Base-by-base conservation (phyloP, 768 basidiomycete species). In the Multifurca ochricompacta region DNA sequence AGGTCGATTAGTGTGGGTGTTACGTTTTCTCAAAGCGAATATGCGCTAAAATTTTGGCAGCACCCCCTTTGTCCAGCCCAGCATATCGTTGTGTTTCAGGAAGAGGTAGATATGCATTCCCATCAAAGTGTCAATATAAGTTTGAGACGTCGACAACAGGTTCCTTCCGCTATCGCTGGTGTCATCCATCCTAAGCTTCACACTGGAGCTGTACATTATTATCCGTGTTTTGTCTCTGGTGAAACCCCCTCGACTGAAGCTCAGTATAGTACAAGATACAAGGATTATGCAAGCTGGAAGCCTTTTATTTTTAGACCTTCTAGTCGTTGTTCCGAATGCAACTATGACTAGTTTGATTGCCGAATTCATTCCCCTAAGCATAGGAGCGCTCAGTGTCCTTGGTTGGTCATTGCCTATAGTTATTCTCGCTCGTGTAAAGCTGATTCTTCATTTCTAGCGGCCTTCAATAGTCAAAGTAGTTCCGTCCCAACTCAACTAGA, bases 271-370 rank as follows among this genome's bases (percentile, higher is more conserved):
- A 6, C 53, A 53, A 36, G 72, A 73, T 56, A 54, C 67, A 18
- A 61, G 67, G 18, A 60, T 74, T 21, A 54, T 67, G 16, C 65
- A 70, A 42, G 67, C 69, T 3, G 16, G 68, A n/a, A 70, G 74
- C 31, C 68, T 78, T n/a, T 42, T 78, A 27, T 39, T 75, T 8
- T 65, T 77, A 2, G 75, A 78, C 34, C 51, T 75, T 14, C 52
- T 75, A n/a, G 71, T 69, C 2, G 51, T 74, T 32, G 71, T 70
- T 3, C 73, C 75, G 25, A 62, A 64, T 35, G 66, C 68, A 13
- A 62, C 64, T 4, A 54, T 59, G 35, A 71, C 72, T n/a, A 69
- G 66, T 42, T 53, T 70, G 8, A 41, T 76, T 5, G 72, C 66
- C 0, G 70, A 75, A 32, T 73, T 72, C 42, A 56, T 77, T 16